phyloP scores from a whole-genome alignment of 495 filamentous ascomycete genomes.

The Bathelium albidoporum region DNA sequence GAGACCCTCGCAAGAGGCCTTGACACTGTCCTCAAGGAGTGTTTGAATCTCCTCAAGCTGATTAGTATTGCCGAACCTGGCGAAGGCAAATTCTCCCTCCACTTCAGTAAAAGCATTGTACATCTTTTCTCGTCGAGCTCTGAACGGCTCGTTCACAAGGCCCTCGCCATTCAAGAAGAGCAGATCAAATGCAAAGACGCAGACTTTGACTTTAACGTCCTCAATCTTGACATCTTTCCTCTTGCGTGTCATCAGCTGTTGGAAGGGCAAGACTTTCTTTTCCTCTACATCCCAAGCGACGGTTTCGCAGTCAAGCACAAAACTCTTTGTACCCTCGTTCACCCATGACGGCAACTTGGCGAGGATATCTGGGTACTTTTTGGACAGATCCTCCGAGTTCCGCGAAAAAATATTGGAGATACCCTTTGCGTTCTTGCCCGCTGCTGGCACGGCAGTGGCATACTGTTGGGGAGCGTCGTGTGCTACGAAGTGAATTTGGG shows the following conservation, averaged over 20 bases:
- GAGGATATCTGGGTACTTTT: slow-evolving; percentile 94
- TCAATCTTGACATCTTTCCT: slow-evolving; percentile 95
- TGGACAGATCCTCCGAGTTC: slow-evolving; percentile 91
- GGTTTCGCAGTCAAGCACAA: slow-evolving; percentile 94
- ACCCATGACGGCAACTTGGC: slow-evolving; percentile 81
- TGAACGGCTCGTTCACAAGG: slow-evolving; percentile 74
- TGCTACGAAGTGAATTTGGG: slow-evolving; percentile 94
- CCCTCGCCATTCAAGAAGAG: slow-evolving; percentile 89
- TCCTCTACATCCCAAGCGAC: slow-evolving; percentile 91
- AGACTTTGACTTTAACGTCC: slow-evolving; percentile 94
- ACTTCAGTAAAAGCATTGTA: slow-evolving; percentile 59
- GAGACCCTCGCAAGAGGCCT: slow-evolving; percentile 88
- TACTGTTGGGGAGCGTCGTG: slow-evolving; percentile 63
- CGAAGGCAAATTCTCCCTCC: slow-evolving; percentile 88
- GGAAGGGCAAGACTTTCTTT: slow-evolving; percentile 93
- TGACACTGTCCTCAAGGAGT: slow-evolving; percentile 85
- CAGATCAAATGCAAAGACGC: slow-evolving; percentile 93
- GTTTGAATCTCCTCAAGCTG: slow-evolving; percentile 86
- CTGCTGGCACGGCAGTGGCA: slow-evolving; percentile 39
- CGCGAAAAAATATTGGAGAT: slow-evolving; percentile 88
- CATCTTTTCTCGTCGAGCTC: slow-evolving; percentile 72
- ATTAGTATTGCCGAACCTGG: slow-evolving; percentile 75
- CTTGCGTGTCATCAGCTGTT: slow-evolving; percentile 95
- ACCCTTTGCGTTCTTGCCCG: slow-evolving; percentile 48
- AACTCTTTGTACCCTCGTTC: slow-evolving; percentile 78